These are phyloP conservation scores for Neurospora sp. DNA, from an alignment of 495 filamentous ascomycete genomes.

Conservation along the genomic window DNA sequence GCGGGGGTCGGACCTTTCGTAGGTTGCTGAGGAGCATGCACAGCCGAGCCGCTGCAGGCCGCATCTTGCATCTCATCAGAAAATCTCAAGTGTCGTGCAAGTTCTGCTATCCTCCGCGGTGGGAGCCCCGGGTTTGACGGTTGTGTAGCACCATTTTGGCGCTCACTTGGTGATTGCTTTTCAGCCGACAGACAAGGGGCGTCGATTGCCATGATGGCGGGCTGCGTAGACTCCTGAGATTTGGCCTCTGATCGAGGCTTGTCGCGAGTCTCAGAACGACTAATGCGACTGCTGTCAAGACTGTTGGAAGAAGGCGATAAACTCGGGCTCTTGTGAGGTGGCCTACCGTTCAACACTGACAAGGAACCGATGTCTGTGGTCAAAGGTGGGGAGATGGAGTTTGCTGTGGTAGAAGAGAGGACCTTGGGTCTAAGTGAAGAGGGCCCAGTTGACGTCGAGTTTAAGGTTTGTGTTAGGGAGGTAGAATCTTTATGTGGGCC, in stretches of 20 bases:
- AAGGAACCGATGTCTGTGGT: neutral
- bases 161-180: neutral
- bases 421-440: neutral
- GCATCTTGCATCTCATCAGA: neutral
- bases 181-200: constrained; percentile 1
- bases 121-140: neutral
- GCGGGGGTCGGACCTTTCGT: neutral
- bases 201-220: neutral
- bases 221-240: neutral
- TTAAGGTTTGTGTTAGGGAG: neutral
- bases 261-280: neutral
- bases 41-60: neutral
- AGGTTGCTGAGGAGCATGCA: neutral
- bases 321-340: constrained; percentile 8
- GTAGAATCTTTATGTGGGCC: neutral
- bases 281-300: neutral
- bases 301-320: constrained; percentile 1
- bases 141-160: neutral
- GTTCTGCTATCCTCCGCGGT: neutral
- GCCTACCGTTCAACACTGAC: constrained; percentile 3
- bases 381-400: neutral
- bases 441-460: neutral
- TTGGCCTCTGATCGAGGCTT: neutral
- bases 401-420: neutral
- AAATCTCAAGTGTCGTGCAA: neutral